Percentiles rank a stretch among this genome's conserved stretches.
These are phyloP conservation scores for Pichia sp. DNA, from an alignment of 1,139 yeast genomes.

Conservation along the genomic window DNA sequence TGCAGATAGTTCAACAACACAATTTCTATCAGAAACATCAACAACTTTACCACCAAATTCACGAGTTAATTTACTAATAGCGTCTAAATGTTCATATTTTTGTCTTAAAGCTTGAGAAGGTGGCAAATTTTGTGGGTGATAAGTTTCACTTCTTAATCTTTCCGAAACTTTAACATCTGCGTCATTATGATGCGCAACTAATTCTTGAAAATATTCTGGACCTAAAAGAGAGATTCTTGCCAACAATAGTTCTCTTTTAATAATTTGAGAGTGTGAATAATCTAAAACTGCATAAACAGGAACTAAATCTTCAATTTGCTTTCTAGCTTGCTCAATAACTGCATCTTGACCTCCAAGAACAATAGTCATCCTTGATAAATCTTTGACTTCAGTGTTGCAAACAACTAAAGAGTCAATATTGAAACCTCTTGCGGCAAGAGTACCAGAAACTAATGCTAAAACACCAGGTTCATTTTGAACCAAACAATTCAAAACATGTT, in stretches of 20 bases:
- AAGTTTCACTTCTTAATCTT: conserved; percentile 41
- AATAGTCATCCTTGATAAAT: conserved; percentile 93
- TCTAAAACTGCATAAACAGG: conserved; percentile 98
- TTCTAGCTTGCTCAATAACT: conserved; percentile 95
- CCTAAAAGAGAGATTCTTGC: conserved; percentile 92
- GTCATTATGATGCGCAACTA: conserved; percentile 77
- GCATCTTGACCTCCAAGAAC: conserved; percentile 93
- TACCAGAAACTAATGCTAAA: conserved; percentile 85
- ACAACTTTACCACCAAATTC: conserved; percentile 92
- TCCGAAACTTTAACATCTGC: conserved; percentile 43
- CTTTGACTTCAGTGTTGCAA: conserved; percentile 93
- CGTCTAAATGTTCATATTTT: conserved; percentile 82
- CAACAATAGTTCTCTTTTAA: conserved; percentile 80
- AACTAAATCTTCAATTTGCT: conserved; percentile 95
- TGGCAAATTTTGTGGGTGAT: conserved; percentile 85
- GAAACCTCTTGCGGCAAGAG: conserved; percentile 96
- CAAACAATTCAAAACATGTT: conserved; percentile 90
- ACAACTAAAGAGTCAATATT: conserved; percentile 96
- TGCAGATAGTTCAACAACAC: conserved; percentile 89
- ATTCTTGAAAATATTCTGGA: conserved; percentile 94
- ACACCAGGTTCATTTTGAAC: conserved; percentile 99
- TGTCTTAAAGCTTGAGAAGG: conserved; percentile 92
- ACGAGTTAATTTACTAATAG: conserved; percentile 69
- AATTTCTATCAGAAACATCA: conserved; percentile 88
- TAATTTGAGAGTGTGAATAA: conserved; percentile 84